Evolutionary conservation across 1,139 yeast species (phyloP), one percentile per base, ranked within the genome.

Genomic region (Spathaspora sp.): DNA sequence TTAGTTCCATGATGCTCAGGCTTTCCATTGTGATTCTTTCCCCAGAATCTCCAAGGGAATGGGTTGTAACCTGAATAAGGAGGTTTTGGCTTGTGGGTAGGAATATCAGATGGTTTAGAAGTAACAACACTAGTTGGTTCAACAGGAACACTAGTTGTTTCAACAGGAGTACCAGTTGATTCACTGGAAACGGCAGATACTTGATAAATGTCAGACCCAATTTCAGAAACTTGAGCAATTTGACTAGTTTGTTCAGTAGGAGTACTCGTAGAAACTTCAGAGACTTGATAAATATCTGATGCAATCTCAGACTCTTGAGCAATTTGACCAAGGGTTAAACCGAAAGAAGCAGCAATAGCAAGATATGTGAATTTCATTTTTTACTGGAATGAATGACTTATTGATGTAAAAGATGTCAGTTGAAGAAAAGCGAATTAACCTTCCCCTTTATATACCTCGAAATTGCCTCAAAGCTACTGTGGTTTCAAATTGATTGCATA

Each of bases 291-390:
- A 13, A 27, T 27, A 13, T 27, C 31, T 2, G 31, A 10, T 8
- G 7, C 31, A 11, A 27, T 11, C 16, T 29, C 16, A n/a, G 34
- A 29, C 4, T 24, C 41, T 27, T 31, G 37, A n/a, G 42, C 25
- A 17, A 31, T 15, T 31, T 40, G 25, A 40, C 42, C 26, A 16
- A 40, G 23, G 17, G 42, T 20, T 23, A 40, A 40, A 13, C 37
- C 31, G 27, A 18, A 18, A 4, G 42, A 17, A 40, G 42, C 42
- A 29, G 33, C 20, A 18, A 31, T 23, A 40, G n/a, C 37, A 13
- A 31, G 16, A 7, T 11, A 13, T 11, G 42, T 16, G 15, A 40
- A 29, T 31, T 27, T 40, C 42, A 40, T 40, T 27, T 29, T 27
- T 10, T 27, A 9, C 5, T 25, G n/a, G 27, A 27, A 10, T n/a